Evolutionary conservation across 208 protist genomes (phyloP).

Genomic region (Blechomonas ayalai): DNA sequence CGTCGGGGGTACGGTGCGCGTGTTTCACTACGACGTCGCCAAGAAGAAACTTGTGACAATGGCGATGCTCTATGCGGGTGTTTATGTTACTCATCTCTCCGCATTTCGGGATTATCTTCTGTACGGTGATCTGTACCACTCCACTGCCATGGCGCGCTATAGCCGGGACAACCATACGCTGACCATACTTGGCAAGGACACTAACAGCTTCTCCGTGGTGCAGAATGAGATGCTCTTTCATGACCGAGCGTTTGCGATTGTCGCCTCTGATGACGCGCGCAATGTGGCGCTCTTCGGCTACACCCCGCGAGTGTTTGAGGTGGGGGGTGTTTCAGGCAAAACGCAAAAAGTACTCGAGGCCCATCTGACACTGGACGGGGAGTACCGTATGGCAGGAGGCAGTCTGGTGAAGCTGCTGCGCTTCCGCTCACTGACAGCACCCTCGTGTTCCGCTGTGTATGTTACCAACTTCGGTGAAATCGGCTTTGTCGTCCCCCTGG

Average conservation of each 20-base stretch:
- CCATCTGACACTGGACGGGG: conserved; percentile 57
- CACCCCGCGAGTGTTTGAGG: conserved; percentile 49
- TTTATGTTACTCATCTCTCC: conserved; percentile 69
- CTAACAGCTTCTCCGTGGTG: conserved; percentile 48
- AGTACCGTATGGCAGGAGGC: conserved; percentile 72
- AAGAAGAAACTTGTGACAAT: conserved; percentile 48
- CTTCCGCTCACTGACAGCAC: conserved; percentile 22
- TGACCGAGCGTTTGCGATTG: conserved; percentile 54
- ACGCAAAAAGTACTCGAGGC: conserved; percentile 45
- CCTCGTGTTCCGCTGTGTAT: conserved; percentile 42
- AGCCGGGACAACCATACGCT: conserved; percentile 72
- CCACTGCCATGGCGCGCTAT: conserved; percentile 63
- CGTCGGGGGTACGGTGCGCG: conserved; percentile 78
- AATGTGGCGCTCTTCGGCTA: conserved; percentile 74
- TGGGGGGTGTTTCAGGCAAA: conserved; percentile 1
- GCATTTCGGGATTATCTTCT: conserved; percentile 72
- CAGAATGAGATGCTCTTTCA: conserved; percentile 69
- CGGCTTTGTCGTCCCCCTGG: conserved; percentile 65
- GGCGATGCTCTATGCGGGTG: conserved; percentile 76
- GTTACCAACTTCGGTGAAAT: conserved; percentile 79
- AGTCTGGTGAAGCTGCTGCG: conserved; percentile 50
- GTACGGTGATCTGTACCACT: conserved; percentile 70
- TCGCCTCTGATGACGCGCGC: conserved; percentile 62
- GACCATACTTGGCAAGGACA: conserved; percentile 63
- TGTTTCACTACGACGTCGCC: conserved; percentile 61